Evolutionary conservation across 345 rosid genomes (phyloP).

Genomic region (Camelina laxa): DNA sequence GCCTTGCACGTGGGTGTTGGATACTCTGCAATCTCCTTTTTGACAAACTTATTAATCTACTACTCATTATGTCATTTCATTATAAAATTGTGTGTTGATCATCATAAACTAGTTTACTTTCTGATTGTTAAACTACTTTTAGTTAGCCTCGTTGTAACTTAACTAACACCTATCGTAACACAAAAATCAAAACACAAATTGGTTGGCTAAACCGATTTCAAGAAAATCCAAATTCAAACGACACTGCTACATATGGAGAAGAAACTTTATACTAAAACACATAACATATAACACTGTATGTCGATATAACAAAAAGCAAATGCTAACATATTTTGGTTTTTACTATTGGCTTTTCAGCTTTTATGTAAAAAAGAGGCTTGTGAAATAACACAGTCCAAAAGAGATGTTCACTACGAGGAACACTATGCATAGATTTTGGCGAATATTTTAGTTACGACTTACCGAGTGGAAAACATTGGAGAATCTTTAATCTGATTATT

Average conservation of each 20-base stretch:
- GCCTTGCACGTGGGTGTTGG: slow-evolving; percentile 48
- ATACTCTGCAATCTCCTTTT: slow-evolving; percentile 42
- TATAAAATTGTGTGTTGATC: neutral
- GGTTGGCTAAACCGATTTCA: neutral
- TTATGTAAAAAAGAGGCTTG: neutral
- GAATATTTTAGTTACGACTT: neutral
- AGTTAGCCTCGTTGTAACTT: neutral
- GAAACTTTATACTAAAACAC: neutral
- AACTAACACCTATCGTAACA: neutral
- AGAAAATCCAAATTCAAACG: neutral
- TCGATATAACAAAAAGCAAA: slow-evolving; percentile 6
- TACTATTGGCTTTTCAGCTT: slow-evolving; percentile 8
- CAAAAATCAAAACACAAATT: neutral
- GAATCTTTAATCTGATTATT: neutral
- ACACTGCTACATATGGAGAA: neutral
- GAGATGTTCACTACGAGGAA: slow-evolving; percentile 2
- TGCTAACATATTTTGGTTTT: neutral
- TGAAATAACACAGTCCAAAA: slow-evolving; percentile 17
- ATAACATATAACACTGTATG: neutral
- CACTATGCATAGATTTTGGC: slow-evolving; percentile 12
- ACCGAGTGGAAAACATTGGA: slow-evolving; percentile 13
- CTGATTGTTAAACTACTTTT: neutral
- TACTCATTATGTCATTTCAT: slow-evolving; percentile 34
- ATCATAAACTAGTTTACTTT: slow-evolving; percentile 14
- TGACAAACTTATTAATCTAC: slow-evolving; percentile 34